Base-by-base conservation (phyloP, 129 eudicot genomes). In the Flaveria robusta region DNA sequence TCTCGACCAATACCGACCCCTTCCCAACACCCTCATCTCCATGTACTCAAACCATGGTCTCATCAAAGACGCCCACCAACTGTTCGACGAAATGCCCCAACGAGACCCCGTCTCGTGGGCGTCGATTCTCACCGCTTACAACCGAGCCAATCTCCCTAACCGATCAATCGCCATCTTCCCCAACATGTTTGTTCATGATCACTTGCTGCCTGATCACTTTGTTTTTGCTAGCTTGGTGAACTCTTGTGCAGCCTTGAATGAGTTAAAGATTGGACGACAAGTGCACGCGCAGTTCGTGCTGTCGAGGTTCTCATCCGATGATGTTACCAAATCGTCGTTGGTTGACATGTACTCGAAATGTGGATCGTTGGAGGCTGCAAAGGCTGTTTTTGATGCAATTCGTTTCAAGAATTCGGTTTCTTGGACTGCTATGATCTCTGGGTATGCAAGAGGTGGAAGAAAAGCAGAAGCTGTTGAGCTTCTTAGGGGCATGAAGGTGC, bases 281-380 rank as follows among this genome's bases (percentile, higher is more conserved):
- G 87, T 93, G 26, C 98, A 93, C 68, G 88, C 81, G 4, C 92
- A 78, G 23, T 90, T 93, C 77, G 16, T 86, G 5, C 27, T 71
- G 51, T 93, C 98, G 3, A 24, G 14, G 0, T 88, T 74, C 83
- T 85, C 83, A 27, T 74, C 71, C 13, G 97, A 93, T 37, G 97
- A 93, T 68, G 86, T 93, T 9, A 88, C 82, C 51, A 90, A 85
- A 80, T 88, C 92, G 0, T 82, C 97, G 0, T 80, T 93, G 9
- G 92, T 93, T 50, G 92, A 93, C 84, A 83, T 93, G 90, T 93
- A 93, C 55, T 87, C 88, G 3, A 93, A 93, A 90, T 86, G 97
- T 79, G 97, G 97, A 62, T 71, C 74, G 15, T 80, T 84, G 41
- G 96, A 85, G 26, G 3, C 19, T 54, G 98, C 97, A 2, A 76